These are phyloP conservation scores for Calonectria pseudoturangicola DNA, from an alignment of 2,329 filamentous ascomycete genomes.

Conservation along the genomic window DNA sequence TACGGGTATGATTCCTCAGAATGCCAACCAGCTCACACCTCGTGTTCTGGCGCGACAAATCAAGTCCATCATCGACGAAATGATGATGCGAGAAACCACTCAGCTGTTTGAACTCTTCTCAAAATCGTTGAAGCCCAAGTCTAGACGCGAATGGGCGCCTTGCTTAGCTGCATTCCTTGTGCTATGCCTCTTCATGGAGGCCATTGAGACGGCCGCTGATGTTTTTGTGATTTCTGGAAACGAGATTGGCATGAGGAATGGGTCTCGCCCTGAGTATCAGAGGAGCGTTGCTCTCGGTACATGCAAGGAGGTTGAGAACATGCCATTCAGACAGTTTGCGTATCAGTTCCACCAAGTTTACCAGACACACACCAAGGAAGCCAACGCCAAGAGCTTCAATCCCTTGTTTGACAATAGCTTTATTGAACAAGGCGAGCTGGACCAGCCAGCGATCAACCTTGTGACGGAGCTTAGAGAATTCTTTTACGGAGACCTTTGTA, in stretches of 20 bases:
- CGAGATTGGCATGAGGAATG: constrained; percentile 67
- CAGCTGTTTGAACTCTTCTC: constrained; percentile 72
- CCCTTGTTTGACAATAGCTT: constrained; percentile 69
- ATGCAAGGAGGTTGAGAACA: constrained; percentile 72
- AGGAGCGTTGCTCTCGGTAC: constrained; percentile 67
- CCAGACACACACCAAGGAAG: constrained; percentile 72
- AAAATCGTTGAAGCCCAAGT: constrained; percentile 72
- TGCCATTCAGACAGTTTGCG: constrained; percentile 77
- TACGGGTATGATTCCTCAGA: constrained; percentile 66
- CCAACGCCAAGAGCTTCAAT: constrained; percentile 71
- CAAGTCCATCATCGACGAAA: constrained; percentile 74
- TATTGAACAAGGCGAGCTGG: constrained; percentile 66
- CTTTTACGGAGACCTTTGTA: constrained; percentile 66
- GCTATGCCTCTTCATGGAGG: constrained; percentile 76
- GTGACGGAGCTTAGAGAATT: constrained; percentile 66
- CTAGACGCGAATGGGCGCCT: constrained; percentile 72
- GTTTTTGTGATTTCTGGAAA: constrained; percentile 71
- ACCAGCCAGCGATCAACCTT: constrained; percentile 67
- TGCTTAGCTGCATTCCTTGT: constrained; percentile 74
- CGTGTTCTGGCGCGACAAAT: constrained; percentile 74
- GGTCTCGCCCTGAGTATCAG: constrained; percentile 60
- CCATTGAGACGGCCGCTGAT: constrained; percentile 72
- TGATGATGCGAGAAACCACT: constrained; percentile 71
- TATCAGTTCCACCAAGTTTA: constrained; percentile 77
- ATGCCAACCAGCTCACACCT: constrained; percentile 68